Evolutionary conservation across 1,139 yeast genomes (phyloP).

Genomic region (Geotrichum aggregatum): DNA sequence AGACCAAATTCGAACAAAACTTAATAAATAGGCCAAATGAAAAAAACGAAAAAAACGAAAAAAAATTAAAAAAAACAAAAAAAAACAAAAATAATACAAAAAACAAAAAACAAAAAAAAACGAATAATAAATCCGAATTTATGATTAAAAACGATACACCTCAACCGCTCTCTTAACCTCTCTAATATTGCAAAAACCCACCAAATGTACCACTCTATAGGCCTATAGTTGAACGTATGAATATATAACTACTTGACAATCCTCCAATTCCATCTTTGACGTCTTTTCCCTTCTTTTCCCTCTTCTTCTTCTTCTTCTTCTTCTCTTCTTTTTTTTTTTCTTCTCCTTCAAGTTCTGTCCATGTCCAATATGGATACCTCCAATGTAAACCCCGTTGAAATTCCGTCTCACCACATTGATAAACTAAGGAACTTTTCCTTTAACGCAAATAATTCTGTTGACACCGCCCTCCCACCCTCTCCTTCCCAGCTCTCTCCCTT

Average conservation of each 20-base stretch:
- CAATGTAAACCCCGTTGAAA: no score
- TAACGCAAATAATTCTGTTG: not conserved
- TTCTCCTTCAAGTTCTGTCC: not conserved
- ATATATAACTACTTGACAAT: not conserved
- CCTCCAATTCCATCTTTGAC: not conserved
- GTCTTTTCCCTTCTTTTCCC: not conserved
- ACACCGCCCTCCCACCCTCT: not conserved
- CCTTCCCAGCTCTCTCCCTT: not conserved
- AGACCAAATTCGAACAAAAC: no score
- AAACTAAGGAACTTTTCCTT: slow-evolving; percentile 4
- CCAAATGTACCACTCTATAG: no score
- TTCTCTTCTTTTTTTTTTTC: not conserved
- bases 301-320: not conserved
- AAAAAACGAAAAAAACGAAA: no score
- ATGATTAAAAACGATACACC: no score
- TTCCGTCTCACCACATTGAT: not conserved
- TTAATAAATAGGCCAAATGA: no score
- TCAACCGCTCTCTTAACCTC: no score
- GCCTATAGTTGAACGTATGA: not conserved
- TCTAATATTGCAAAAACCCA: no score
- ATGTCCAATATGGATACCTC: not conserved
- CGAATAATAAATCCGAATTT: no score
- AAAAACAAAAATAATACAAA: no score
- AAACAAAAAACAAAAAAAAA: no score
- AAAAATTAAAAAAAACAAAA: no score